Evolutionary conservation across 2,329 filamentous ascomycete genomes (phyloP), one percentile per base, ranked within the genome.

Genomic region (Aspergillus transmontanensis): DNA sequence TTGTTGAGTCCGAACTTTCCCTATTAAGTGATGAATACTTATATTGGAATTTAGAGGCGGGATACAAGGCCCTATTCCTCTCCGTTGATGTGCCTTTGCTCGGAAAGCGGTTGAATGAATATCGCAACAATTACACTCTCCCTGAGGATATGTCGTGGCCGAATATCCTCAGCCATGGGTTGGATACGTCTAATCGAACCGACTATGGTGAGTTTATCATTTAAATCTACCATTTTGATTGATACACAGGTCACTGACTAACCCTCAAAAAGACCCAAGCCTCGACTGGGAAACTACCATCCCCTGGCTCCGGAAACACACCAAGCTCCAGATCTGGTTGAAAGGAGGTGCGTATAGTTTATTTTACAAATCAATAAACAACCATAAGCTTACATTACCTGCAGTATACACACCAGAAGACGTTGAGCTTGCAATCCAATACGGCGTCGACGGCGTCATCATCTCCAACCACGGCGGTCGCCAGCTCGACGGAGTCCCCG

Each of bases 1-100:
- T 68, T 26, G 16, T n/a, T 30, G 14, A 9, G 9, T 26, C 6
- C 14, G 7, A 32, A 19, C 36, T 54, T 34, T 3, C 6, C 46
- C 7, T 12, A 9, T 41, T 1, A 10, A 41, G 1, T 41, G 14
- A 34, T 34, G 4, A 53, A 30, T 57, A 14, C 26, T 39, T 53
- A 57, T 16, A 3, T 30, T 21, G 21, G 6, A 14, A 4, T 1
- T 3, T 54, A 81, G 76, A 73, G 60, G 78, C 81, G 0, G 84
- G 84, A 7, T 86, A 83, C 71, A 83, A 82, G 63, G 85, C 85
- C 0, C 72, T 87, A 3, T 80, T 88, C 41, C 69, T 88, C 1
- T 84, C 85, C 0, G 84, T 86, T 1, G 86, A 88, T 65, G 80
- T 80, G 0, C 85, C 86, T 0, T 79, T 85, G 0, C 75, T 87